phyloP scores from a whole-genome alignment of 1,284 basidiomycete species.

The Apiotrichum gracile region DNA sequence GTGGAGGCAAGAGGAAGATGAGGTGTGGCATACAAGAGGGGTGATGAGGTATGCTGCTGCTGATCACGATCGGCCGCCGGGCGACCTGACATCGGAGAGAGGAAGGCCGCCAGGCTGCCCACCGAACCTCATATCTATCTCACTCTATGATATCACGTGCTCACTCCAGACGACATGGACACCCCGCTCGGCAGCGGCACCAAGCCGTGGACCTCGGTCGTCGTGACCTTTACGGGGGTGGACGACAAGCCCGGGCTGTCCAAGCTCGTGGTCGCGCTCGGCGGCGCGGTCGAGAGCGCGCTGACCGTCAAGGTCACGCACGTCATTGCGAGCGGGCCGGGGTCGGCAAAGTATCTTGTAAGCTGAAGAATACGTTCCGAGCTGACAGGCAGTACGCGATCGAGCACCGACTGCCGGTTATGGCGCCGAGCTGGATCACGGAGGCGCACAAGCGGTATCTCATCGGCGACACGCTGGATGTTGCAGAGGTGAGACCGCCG shows the following conservation, averaged over 20 bases:
- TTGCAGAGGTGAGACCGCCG: constrained; percentile 13
- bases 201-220: constrained; percentile 33
- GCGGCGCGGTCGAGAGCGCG: constrained; percentile 34
- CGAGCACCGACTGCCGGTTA: constrained; percentile 35
- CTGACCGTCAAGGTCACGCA: constrained; percentile 39
- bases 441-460: constrained; percentile 30
- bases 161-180: constrained; percentile 19
- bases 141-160: background rate
- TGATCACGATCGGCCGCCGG: no score
- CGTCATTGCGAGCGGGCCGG: constrained; percentile 31
- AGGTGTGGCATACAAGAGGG: no score
- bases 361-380: background rate
- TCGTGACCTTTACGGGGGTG: constrained; percentile 41
- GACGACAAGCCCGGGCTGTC: constrained; percentile 36
- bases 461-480: constrained; percentile 26
- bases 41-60: no score
- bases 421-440: constrained; percentile 36
- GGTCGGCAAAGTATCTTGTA: constrained; percentile 39
- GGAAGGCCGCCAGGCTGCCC: no score
- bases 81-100: no score
- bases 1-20: no score
- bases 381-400: constrained; percentile 34
- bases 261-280: constrained; percentile 22
- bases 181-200: background rate
- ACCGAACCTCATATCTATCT: background rate